Conservation (phyloP, 2,329 filamentous ascomycete species). For the Aurifilum marmelostoma region DNA sequence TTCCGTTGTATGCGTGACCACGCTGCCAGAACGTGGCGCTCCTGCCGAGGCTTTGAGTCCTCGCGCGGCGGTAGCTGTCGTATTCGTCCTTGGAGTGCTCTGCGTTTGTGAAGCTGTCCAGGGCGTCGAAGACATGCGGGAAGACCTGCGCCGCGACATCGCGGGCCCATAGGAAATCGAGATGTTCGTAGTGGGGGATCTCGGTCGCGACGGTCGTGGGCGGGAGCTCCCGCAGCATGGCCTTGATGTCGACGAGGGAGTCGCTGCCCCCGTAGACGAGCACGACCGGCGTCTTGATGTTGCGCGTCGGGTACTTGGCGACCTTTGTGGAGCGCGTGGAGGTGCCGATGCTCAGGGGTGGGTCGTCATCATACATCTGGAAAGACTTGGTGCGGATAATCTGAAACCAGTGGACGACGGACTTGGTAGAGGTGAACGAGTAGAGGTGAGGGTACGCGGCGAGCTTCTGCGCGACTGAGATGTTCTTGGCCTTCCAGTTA, state of each 20-base stretch:
- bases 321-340: slow-evolving; percentile 91
- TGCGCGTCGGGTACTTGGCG: slow-evolving; percentile 92
- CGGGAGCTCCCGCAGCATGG: slow-evolving; percentile 90
- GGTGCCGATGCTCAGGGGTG: slow-evolving; percentile 66
- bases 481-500: slow-evolving; percentile 85
- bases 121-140: slow-evolving; percentile 85
- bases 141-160: slow-evolving; percentile 87
- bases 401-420: slow-evolving; percentile 98
- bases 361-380: slow-evolving; percentile 98
- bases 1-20: slow-evolving; percentile 29
- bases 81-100: slow-evolving; percentile 64
- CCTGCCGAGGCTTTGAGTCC: slow-evolving; percentile 52
- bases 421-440: slow-evolving; percentile 95
- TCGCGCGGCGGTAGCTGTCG: slow-evolving; percentile 56
- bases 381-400: slow-evolving; percentile 96
- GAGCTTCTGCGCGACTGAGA: slow-evolving; percentile 83
- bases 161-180: slow-evolving; percentile 93
- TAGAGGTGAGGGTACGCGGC: slow-evolving; percentile 95
- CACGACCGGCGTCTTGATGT: slow-evolving; percentile 94
- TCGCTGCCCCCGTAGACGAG: slow-evolving; percentile 93
- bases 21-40: slow-evolving; percentile 39
- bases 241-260: slow-evolving; percentile 88
- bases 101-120: slow-evolving; percentile 70
- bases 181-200: slow-evolving; percentile 91
- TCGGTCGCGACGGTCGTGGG: slow-evolving; percentile 82